Evolutionary conservation across 129 eudicot genomes (phyloP).

Genomic region (Flaveria linearis): DNA sequence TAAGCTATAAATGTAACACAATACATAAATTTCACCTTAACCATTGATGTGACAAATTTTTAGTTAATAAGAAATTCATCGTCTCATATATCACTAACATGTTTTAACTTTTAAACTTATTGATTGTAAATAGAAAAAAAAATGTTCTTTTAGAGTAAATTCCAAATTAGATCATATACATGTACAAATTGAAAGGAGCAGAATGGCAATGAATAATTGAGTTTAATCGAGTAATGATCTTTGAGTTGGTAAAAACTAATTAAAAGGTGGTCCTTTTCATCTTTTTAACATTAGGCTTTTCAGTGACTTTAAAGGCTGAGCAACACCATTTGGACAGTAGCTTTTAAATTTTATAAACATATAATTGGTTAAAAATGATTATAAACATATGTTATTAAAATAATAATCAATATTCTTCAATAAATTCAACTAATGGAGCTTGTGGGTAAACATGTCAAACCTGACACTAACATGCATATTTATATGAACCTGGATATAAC

Average conservation of each 20-base stretch:
- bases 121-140: too few species aligned
- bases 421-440: background rate
- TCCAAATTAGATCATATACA: too few species aligned
- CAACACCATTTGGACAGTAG: background rate
- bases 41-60: too few species aligned
- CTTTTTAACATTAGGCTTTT: background rate
- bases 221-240: background rate
- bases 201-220: background rate
- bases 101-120: too few species aligned
- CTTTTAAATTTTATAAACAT: background rate
- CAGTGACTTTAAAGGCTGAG: slow-evolving; percentile 17
- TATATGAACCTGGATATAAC: background rate
- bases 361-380: background rate
- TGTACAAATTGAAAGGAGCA: background rate
- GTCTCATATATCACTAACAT: too few species aligned
- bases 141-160: too few species aligned
- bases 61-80: too few species aligned
- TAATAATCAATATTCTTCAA: background rate
- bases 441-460: background rate
- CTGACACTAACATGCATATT: background rate
- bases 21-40: too few species aligned
- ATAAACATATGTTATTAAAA: background rate
- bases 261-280: background rate
- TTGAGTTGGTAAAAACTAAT: background rate
- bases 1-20: too few species aligned